phyloP scores from a whole-genome alignment of 768 basidiomycete genomes.

The Collybiopsis luxurians region DNA sequence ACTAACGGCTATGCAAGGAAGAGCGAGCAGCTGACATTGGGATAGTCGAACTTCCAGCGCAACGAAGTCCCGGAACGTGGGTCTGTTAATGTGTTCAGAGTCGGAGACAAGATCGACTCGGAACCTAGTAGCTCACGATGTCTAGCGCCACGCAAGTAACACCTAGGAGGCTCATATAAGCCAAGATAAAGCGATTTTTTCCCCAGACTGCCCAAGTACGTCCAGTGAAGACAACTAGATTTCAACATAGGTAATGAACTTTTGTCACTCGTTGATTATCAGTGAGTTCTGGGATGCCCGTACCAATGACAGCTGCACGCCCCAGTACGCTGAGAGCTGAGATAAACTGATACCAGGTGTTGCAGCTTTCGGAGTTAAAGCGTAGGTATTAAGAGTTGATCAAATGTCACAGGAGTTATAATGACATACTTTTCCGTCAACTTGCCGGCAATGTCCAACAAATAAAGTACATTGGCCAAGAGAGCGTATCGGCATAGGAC shows the following conservation, averaged over 20 bases:
- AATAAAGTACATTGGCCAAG: slow-evolving; percentile 28
- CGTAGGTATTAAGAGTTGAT: background rate
- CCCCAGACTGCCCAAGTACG: slow-evolving; percentile 22
- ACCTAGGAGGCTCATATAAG: slow-evolving; percentile 18
- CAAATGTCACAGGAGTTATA: background rate
- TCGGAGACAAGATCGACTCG: too few species aligned
- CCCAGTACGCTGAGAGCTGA: slow-evolving; percentile 27
- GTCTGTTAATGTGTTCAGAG: background rate
- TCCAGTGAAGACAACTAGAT: slow-evolving; percentile 9
- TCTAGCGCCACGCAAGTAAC: slow-evolving; percentile 19
- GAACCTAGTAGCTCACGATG: slow-evolving; percentile 15
- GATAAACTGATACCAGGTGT: slow-evolving; percentile 23
- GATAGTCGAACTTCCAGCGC: slow-evolving; percentile 17
- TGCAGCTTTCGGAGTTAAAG: slow-evolving; percentile 18
- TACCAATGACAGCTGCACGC: slow-evolving; percentile 25
- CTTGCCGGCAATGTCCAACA: slow-evolving; percentile 22
- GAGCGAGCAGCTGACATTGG: slow-evolving; percentile 11
- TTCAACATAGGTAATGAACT: too few species aligned
- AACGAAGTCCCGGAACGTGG: slow-evolving; percentile 18
- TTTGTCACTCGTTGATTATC: background rate
- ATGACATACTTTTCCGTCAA: slow-evolving; percentile 9
- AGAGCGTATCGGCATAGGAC: slow-evolving; percentile 32
- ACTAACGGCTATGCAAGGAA: too few species aligned
- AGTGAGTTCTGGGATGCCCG: background rate
- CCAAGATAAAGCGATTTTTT: slow-evolving; percentile 14